A percentile compares a stretch with the other conserved stretches of the same genome.
phyloP scores from a whole-genome alignment of 2,329 filamentous ascomycete species.

The Colletotrichum liriopes region DNA sequence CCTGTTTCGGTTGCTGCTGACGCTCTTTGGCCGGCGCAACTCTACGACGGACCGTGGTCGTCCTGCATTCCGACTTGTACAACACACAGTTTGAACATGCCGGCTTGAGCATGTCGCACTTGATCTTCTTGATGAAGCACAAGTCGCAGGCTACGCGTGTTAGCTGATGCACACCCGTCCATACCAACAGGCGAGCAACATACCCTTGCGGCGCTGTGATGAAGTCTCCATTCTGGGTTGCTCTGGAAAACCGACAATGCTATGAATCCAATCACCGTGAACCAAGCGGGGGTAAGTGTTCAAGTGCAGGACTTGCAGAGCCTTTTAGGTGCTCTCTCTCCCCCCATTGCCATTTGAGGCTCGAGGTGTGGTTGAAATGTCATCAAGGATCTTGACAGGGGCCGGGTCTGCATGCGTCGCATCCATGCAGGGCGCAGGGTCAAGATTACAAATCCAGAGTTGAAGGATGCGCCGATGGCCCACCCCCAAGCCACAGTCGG shows the following conservation, averaged over 20 bases:
- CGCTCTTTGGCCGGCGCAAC: conserved; percentile 39
- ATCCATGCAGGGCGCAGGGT: neutral
- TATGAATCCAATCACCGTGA: neutral
- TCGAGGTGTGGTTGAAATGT: neutral
- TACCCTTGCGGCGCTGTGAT: conserved; percentile 47
- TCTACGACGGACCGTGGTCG: conserved; percentile 50
- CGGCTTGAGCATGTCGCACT: conserved; percentile 62
- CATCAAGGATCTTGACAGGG: neutral
- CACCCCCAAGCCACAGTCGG: conserved; percentile 7
- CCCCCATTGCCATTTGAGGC: neutral
- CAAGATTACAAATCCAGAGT: conserved; percentile 20
- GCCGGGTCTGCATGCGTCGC: neutral
- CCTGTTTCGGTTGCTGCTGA: conserved; percentile 35
- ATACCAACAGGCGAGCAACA: conserved; percentile 32
- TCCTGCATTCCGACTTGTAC: conserved; percentile 58
- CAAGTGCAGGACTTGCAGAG: neutral
- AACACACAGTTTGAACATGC: conserved; percentile 61
- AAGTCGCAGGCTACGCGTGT: conserved; percentile 57
- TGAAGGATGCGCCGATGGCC: neutral
- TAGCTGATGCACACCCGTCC: conserved; percentile 8
- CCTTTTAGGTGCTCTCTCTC: neutral
- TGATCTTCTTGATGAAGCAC: conserved; percentile 64
- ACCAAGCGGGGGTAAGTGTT: neutral
- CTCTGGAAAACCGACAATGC: neutral
- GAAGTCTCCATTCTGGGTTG: conserved; percentile 47